A percentile compares a stretch with the other conserved stretches of the same genome.
phyloP scores from a whole-genome alignment of 805 yeast species.

The Debaryomyces tyrocola region DNA sequence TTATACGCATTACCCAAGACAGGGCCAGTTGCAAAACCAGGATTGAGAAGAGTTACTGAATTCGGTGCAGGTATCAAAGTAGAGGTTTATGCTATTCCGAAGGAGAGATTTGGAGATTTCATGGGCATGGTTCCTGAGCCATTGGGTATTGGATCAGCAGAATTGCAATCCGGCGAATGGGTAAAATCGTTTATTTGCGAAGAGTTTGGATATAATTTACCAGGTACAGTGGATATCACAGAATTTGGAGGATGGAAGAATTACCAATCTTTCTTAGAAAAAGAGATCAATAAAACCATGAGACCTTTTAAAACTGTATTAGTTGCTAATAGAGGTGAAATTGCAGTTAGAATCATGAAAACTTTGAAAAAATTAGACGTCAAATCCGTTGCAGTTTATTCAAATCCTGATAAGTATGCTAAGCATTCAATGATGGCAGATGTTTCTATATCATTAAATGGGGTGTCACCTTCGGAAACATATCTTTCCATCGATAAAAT shows the following conservation, averaged over 20 bases:
- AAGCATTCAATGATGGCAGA: constrained; percentile 86
- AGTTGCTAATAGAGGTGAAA: constrained; percentile 97
- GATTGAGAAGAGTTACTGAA: constrained; percentile 65
- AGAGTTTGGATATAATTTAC: constrained; percentile 73
- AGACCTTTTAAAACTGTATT: constrained; percentile 82
- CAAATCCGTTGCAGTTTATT: constrained; percentile 81
- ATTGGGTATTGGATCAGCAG: constrained; percentile 91
- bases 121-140: constrained; percentile 92
- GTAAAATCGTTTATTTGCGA: constrained; percentile 95
- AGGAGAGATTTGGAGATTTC: constrained; percentile 75
- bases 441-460: constrained; percentile 74
- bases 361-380: constrained; percentile 82
- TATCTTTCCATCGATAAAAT: constrained; percentile 85
- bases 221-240: constrained; percentile 82
- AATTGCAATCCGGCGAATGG: constrained; percentile 75
- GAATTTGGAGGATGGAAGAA: constrained; percentile 84
- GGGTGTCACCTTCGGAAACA: constrained; percentile 86
- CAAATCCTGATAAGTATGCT: constrained; percentile 87
- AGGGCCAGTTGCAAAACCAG: constrained; percentile 89
- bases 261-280: constrained; percentile 45
- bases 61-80: constrained; percentile 63
- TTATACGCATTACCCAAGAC: constrained; percentile 79
- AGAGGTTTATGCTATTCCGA: constrained; percentile 84
- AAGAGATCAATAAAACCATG: constrained; percentile 18
- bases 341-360: constrained; percentile 90